Conservation (phyloP, 164 flowering plant species). For the Magnolia sinica region DNA sequence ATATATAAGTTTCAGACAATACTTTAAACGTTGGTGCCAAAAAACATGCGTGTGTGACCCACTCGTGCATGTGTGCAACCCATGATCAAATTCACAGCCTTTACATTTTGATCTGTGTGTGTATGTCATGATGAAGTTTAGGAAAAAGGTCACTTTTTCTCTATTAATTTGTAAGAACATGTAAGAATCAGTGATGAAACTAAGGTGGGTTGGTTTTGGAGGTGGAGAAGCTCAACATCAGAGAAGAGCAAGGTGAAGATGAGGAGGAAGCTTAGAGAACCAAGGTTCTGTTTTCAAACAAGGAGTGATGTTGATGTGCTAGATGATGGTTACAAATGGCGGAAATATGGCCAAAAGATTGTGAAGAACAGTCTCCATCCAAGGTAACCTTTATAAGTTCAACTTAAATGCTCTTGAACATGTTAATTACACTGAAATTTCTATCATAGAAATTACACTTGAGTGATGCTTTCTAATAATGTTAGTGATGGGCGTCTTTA, state of each 20-base stretch:
- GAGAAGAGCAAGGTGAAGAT: constrained; percentile 68
- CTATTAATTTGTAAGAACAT: background rate
- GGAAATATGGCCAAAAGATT: constrained; percentile 87
- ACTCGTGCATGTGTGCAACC: too few relatives aligned
- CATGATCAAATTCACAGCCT: too few relatives aligned
- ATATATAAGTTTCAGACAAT: too few relatives aligned
- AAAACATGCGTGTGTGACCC: too few relatives aligned
- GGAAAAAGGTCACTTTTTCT: background rate
- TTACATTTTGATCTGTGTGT: background rate
- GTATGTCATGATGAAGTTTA: too few relatives aligned
- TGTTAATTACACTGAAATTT: too few relatives aligned
- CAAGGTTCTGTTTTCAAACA: constrained; percentile 87
- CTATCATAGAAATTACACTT: too few relatives aligned
- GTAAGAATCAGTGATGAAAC: background rate
- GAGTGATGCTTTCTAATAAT: too few relatives aligned
- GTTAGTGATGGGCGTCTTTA: too few relatives aligned
- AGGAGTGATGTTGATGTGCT: constrained; percentile 83
- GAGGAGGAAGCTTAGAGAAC: constrained; percentile 83
- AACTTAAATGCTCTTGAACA: too few relatives aligned
- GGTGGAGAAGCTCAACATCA: constrained; percentile 61
- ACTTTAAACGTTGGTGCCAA: too few relatives aligned
- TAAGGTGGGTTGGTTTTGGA: constrained; percentile 8
- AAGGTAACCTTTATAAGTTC: constrained; percentile 37
- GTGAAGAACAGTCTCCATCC: constrained; percentile 94
- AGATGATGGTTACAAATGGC: constrained; percentile 93